Conservation (phyloP, 1,139 yeast genomes). For the Nakaseomyces uthaithaninus region DNA sequence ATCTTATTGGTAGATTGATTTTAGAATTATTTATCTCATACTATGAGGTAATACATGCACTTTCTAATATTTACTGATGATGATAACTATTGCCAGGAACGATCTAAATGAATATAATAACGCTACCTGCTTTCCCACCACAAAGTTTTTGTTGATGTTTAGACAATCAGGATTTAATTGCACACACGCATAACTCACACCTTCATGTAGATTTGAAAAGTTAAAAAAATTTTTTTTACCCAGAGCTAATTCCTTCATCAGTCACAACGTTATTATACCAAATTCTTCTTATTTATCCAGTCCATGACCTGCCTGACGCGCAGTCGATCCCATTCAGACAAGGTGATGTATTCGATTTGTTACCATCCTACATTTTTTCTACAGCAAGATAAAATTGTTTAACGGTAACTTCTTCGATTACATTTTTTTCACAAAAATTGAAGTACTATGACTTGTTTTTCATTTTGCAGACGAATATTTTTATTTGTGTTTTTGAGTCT, state of each 20-base stretch:
- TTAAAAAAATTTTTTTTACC: constrained; percentile 1
- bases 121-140: constrained; percentile 1
- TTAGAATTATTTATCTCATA: too few species aligned
- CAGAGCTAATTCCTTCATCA: not conserved
- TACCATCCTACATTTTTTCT: constrained; percentile 5
- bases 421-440: too few species aligned
- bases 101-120: not conserved
- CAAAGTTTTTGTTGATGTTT: constrained; percentile 2
- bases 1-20: not conserved
- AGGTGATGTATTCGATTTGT: constrained; percentile 5
- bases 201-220: constrained; percentile 6
- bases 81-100: too few species aligned
- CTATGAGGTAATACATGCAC: too few species aligned
- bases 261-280: constrained; percentile 4
- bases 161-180: not conserved
- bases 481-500: too few species aligned
- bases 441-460: too few species aligned
- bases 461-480: not conserved
- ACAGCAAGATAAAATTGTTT: not conserved
- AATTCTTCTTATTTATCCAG: constrained; percentile 2
- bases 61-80: too few species aligned
- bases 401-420: not conserved
- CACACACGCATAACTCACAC: not conserved
- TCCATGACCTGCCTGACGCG: constrained; percentile 8
- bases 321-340: constrained; percentile 6